phyloP scores from a whole-genome alignment of 2,329 filamentous ascomycete genomes.

The Fusarium subglutinans region DNA sequence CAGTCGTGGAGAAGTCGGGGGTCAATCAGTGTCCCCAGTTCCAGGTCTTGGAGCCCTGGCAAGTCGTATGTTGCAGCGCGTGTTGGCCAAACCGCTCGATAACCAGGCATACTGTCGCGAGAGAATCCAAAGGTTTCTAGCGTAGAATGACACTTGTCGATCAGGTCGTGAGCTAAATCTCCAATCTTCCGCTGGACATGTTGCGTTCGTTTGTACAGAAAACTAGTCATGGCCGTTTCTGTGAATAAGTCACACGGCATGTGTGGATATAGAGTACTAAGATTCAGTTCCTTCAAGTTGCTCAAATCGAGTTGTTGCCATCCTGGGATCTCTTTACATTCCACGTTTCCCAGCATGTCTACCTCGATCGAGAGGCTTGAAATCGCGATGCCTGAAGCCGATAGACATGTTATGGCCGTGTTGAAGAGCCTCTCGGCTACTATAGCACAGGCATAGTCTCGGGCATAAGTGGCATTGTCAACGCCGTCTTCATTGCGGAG shows the following conservation, averaged over 20 bases:
- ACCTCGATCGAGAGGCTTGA: neutral
- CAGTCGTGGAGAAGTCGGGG: neutral
- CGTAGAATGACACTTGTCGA: neutral
- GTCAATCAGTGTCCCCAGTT: rapidly evolving
- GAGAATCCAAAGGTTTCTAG: neutral
- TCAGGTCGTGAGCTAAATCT: neutral
- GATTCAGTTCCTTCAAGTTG: neutral
- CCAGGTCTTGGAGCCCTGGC: neutral
- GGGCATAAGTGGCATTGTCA: neutral
- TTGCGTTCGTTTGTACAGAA: no score
- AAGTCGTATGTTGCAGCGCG: neutral
- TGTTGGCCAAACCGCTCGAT: neutral
- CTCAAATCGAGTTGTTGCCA: neutral
- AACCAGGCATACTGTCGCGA: no score
- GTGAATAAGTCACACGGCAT: neutral
- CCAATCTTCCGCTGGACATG: neutral
- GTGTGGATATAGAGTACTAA: neutral
- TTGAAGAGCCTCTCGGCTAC: neutral
- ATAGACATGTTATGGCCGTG: neutral
- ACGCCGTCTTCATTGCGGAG: neutral
- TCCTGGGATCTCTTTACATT: neutral
- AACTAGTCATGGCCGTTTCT: neutral
- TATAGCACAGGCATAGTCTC: neutral
- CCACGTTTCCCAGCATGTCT: neutral
- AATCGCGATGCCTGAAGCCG: neutral